These are phyloP conservation scores for Triangularia verruculosa DNA, from an alignment of 2,329 filamentous ascomycete species.

Conservation along the genomic window DNA sequence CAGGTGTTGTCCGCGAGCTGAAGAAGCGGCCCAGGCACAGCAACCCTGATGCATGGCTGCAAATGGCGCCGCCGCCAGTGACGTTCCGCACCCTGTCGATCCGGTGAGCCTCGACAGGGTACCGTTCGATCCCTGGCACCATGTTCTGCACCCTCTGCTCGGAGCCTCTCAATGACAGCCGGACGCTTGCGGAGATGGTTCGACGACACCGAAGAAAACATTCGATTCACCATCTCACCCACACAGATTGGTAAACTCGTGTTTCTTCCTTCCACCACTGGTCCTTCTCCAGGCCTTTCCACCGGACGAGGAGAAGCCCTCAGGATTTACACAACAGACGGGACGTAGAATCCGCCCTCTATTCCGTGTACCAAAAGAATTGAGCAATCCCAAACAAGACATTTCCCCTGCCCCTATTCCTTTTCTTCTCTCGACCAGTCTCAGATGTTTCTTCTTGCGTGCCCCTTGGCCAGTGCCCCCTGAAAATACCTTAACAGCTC, in stretches of 20 bases:
- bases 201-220: conserved; percentile 30
- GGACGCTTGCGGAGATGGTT: conserved; percentile 28
- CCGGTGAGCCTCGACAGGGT: conserved; percentile 23
- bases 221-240: conserved; percentile 25
- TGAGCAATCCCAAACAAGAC: neutral
- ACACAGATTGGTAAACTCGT: neutral
- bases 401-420: neutral
- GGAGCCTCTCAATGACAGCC: conserved; percentile 9
- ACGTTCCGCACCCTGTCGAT: conserved; percentile 25
- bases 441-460: conserved; percentile 15
- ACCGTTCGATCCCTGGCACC: conserved; percentile 32
- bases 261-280: neutral
- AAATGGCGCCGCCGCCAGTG: conserved; percentile 12
- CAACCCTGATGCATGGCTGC: conserved; percentile 23
- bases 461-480: conserved; percentile 2
- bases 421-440: conserved; percentile 8
- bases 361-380: neutral
- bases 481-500: conserved; percentile 9
- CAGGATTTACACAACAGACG: neutral
- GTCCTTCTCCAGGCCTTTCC: neutral
- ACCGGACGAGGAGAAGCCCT: neutral
- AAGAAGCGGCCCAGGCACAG: neutral
- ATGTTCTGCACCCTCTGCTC: conserved; percentile 10
- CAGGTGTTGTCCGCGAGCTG: conserved; percentile 1
- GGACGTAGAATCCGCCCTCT: neutral